Evolutionary conservation across 768 basidiomycete species (phyloP).

Genomic region (Infundibulicybe gibba): DNA sequence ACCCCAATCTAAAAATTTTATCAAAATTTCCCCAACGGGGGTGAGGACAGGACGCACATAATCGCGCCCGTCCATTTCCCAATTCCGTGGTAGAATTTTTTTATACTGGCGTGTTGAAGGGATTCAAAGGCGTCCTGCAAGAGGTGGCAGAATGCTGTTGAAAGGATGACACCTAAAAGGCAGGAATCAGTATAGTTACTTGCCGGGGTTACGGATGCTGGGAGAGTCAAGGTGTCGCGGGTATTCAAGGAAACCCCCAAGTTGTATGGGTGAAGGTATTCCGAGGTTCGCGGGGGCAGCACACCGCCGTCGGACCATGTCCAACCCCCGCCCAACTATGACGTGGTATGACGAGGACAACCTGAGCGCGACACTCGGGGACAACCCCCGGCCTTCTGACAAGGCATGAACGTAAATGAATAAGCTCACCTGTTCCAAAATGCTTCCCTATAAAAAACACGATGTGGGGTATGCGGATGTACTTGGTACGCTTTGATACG

Average conservation of each 20-base stretch:
- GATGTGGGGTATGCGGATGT: constrained; percentile 59
- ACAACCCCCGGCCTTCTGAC: too few relatives aligned
- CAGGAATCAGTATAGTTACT: too few relatives aligned
- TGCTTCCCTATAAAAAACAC: constrained; percentile 86
- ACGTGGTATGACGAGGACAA: too few relatives aligned
- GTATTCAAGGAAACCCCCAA: neutral
- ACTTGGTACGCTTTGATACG: constrained; percentile 49
- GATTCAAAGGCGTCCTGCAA: constrained; percentile 73
- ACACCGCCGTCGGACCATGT: too few relatives aligned
- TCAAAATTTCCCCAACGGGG: neutral
- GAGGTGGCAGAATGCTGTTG: constrained; percentile 81
- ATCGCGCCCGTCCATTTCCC: constrained; percentile 66
- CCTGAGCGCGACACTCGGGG: too few relatives aligned
- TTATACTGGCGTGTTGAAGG: constrained; percentile 44
- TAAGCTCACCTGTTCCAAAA: constrained; percentile 66
- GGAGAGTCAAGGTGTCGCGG: too few relatives aligned
- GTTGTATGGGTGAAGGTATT: too few relatives aligned
- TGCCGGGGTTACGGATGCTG: too few relatives aligned
- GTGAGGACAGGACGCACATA: constrained; percentile 48
- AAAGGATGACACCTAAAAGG: constrained; percentile 64
- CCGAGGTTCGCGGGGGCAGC: too few relatives aligned
- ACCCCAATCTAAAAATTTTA: constrained; percentile 42
- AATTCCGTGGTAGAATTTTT: constrained; percentile 39
- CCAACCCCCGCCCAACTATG: too few relatives aligned
- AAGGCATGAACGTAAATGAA: neutral